These are phyloP conservation scores for Agrocybe praecox DNA, from an alignment of 768 basidiomycete genomes.

Conservation along the genomic window DNA sequence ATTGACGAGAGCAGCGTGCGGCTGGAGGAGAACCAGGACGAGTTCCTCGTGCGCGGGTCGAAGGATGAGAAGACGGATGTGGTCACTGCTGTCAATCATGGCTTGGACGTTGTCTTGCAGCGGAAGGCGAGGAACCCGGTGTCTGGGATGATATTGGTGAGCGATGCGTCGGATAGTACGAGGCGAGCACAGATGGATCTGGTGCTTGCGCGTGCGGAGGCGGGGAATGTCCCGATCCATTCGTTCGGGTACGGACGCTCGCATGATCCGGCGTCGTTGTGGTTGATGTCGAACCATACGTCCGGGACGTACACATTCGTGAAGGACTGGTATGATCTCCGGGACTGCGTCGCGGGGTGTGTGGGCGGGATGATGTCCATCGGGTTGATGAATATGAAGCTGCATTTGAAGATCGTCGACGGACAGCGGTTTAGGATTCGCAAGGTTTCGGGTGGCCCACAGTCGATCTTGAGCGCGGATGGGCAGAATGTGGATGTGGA, in stretches of 20 bases:
- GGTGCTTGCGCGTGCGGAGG: constrained; percentile 94
- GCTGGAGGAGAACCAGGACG: constrained; percentile 43
- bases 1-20: constrained; percentile 65
- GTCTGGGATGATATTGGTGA: constrained; percentile 90
- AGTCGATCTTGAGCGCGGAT: constrained; percentile 85
- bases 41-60: constrained; percentile 68
- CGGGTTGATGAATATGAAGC: constrained; percentile 88
- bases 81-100: constrained; percentile 97
- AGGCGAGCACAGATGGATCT: constrained; percentile 98
- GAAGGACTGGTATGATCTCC: constrained; percentile 96
- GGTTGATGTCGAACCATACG: constrained; percentile 99
- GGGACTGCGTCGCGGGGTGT: constrained; percentile 90
- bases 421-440: constrained; percentile 88
- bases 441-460: constrained; percentile 91
- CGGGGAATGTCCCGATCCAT: constrained; percentile 95
- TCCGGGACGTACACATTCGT: constrained; percentile 98
- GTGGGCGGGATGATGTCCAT: constrained; percentile 98
- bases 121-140: constrained; percentile 90
- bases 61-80: constrained; percentile 97
- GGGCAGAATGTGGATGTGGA: constrained; percentile 96
- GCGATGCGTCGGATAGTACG: constrained; percentile 90
- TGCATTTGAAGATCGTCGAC: constrained; percentile 94
- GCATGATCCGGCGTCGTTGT: constrained; percentile 96
- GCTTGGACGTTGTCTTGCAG: constrained; percentile 92
- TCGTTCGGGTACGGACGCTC: constrained; percentile 96